Conservation (phyloP, 2,329 filamentous ascomycete genomes). For the Curvularia lunata region DNA sequence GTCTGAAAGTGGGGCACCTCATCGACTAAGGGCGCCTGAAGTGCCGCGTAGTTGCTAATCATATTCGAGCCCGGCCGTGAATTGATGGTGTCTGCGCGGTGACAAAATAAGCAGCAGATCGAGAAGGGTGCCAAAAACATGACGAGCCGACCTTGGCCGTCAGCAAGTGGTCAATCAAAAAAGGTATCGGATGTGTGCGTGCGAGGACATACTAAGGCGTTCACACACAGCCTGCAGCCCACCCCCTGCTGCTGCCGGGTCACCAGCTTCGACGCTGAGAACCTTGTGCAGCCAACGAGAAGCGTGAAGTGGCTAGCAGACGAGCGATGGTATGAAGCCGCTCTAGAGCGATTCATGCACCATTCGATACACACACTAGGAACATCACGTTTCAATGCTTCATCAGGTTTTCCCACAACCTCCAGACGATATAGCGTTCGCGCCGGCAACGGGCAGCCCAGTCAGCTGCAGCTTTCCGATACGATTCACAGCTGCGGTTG, state of each 20-base stretch:
- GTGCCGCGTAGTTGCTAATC: slow-evolving; percentile 37
- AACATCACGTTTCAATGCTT: slow-evolving; percentile 34
- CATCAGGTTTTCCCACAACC: slow-evolving; percentile 33
- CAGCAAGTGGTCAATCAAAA: slow-evolving; percentile 33
- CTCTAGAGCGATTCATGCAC: slow-evolving; percentile 35
- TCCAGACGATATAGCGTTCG: slow-evolving; percentile 41
- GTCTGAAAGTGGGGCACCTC: slow-evolving; percentile 38
- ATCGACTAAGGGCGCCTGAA: slow-evolving; percentile 32
- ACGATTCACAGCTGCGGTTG: slow-evolving; percentile 31
- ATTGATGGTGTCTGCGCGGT: slow-evolving; percentile 39
- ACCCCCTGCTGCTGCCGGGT: slow-evolving; percentile 36
- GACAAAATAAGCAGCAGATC: slow-evolving; percentile 36
- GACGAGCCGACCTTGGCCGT: slow-evolving; percentile 33
- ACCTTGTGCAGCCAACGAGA: slow-evolving; percentile 35
- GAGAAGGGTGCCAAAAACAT: slow-evolving; percentile 21
- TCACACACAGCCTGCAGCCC: slow-evolving; percentile 20
- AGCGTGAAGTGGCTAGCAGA: slow-evolving; percentile 22
- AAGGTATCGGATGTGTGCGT: slow-evolving; percentile 30
- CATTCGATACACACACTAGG: slow-evolving; percentile 28
- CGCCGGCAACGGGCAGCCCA: slow-evolving; percentile 38
- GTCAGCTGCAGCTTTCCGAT: slow-evolving; percentile 36
- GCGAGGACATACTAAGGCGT: slow-evolving; percentile 9
- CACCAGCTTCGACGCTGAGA: slow-evolving; percentile 29
- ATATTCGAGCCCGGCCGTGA: slow-evolving; percentile 31
- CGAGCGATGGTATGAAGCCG: slow-evolving; percentile 26